phyloP scores from a whole-genome alignment of 1,284 basidiomycete species.

The Cutaneotrichosporon mucoides region DNA sequence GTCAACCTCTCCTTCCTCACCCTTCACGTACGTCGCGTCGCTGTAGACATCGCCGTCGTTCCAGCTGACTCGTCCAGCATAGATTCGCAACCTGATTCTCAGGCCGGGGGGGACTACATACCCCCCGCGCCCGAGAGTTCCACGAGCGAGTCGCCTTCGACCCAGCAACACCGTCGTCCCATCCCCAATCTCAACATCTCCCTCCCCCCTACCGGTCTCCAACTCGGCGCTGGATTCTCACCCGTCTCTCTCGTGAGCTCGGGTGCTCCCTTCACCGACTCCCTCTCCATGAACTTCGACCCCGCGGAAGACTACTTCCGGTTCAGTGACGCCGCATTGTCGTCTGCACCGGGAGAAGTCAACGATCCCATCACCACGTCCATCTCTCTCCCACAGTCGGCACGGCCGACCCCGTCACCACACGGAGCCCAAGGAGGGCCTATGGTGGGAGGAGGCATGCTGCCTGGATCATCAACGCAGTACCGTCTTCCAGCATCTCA shows the following conservation, averaged over 20 bases:
- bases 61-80: conserved; percentile 25
- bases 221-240: conserved; percentile 22
- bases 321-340: conserved; percentile 26
- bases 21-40: conserved; percentile 36
- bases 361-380: background rate
- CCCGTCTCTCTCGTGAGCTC: conserved; percentile 34
- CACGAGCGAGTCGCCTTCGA: conserved; percentile 15
- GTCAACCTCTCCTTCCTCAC: conserved; percentile 38
- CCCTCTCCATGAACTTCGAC: conserved; percentile 19
- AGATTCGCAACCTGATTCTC: conserved; percentile 38
- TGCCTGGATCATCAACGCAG: background rate
- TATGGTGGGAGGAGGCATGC: background rate
- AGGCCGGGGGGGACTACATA: conserved; percentile 40
- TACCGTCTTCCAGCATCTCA: conserved; percentile 42
- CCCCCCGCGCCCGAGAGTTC: conserved; percentile 33
- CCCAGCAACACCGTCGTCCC: conserved; percentile 23
- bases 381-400: background rate
- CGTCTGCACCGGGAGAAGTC: background rate
- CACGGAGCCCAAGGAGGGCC: background rate
- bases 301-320: conserved; percentile 40
- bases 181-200: conserved; percentile 39
- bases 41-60: background rate
- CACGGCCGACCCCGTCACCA: background rate
- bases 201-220: conserved; percentile 23
- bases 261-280: conserved; percentile 37